Base-by-base conservation (phyloP, 169 alveolate species). In the Plasmodium yoelii region DNA sequence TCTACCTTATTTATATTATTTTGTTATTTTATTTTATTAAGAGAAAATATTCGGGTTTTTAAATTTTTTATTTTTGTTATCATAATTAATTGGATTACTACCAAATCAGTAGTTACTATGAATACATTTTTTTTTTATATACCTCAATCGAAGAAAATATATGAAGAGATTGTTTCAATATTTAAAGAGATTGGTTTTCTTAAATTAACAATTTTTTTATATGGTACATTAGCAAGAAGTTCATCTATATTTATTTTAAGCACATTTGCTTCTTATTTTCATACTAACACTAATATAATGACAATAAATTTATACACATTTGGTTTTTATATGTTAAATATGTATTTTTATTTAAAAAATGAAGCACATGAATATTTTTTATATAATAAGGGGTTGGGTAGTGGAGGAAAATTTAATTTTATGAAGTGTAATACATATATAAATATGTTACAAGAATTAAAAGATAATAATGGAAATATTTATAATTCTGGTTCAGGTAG, bases 261-360 rank as follows among this genome's bases (percentile, higher is more conserved):
- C 46, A 80, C 90, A 6, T 80, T 80, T n/a, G 90, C 90, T 44
- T 80, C 90, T 39, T 80, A 80, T 19, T 80, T 80, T 65, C 77
- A 80, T 59, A 80, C 72, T 0, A 67, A 80, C 15, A 80, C 82
- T 34, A 80, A 80, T 67, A 67, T 80, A 19, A 34, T 80, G 19
- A 80, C 46, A 67, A 80, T 80, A 18, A 80, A 65, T 47, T 7
- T 80, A 10, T 80, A 65, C 10, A 80, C 80, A 4, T 80, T 80
- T 42, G 82, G 28, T 2, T 80, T 80, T 47, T 80, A 80, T 56
- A 80, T 80, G 15, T 18, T 80, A 6, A 80, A 80, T 22, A 80
- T 80, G 90, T 80, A 80, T 80, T 80, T 80, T 44, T 80, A 80
- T 12, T 28, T 80, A 12, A 80, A 80, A 69, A 80, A 80, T 65